Evolutionary conservation across 306 rosid genomes (phyloP).

Genomic region (Potentilla sterilis): DNA sequence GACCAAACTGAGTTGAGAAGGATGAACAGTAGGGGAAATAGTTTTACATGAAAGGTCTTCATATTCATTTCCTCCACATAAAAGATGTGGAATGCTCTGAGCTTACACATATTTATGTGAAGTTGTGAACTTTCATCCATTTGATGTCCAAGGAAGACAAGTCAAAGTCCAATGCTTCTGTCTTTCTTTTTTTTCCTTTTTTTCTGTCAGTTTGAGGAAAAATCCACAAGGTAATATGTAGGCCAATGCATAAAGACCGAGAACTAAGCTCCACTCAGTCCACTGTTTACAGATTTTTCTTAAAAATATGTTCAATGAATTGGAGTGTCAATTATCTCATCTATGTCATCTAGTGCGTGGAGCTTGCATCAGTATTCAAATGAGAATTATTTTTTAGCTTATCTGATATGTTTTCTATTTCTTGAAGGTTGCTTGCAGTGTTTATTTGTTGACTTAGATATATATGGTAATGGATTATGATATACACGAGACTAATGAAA

Average conservation of each 20-base stretch:
- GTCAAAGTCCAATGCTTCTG: background rate
- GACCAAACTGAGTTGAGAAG: slow-evolving; percentile 11
- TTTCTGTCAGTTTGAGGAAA: background rate
- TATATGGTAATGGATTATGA: background rate
- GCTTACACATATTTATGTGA: background rate
- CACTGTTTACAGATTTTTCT: background rate
- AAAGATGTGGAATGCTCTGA: background rate
- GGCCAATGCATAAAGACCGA: background rate
- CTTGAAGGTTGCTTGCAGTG: background rate
- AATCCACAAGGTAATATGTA: background rate
- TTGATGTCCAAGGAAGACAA: background rate
- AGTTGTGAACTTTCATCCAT: background rate
- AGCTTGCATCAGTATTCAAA: background rate
- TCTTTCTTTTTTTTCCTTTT: background rate
- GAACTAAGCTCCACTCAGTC: background rate
- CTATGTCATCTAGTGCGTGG: background rate
- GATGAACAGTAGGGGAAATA: background rate
- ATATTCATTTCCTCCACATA: background rate
- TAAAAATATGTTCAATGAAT: background rate
- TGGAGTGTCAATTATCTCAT: background rate
- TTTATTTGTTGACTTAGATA: background rate
- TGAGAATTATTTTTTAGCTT: background rate
- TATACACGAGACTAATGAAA: background rate
- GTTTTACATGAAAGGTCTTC: slow-evolving; percentile 3
- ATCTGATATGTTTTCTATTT: background rate